Conservation (phyloP, 352 stramenopile genomes). For the Globisporangium nagaii region DNA sequence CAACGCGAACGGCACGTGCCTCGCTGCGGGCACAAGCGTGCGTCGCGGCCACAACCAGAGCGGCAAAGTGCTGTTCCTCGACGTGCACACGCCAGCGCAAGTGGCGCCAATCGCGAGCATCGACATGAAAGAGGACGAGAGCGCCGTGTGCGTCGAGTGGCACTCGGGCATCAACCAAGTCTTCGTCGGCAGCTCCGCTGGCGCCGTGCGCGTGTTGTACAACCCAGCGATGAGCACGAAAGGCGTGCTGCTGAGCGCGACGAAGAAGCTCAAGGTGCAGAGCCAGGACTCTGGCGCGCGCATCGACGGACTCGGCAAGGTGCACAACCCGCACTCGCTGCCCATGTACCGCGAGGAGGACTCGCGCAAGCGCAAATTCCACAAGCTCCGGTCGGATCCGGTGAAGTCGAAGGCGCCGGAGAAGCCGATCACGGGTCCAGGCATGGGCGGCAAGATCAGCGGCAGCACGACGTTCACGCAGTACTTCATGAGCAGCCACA, state of each 20-base stretch:
- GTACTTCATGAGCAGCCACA: constrained; percentile 85
- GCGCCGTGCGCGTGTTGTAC: constrained; percentile 66
- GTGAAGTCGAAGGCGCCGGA: constrained; percentile 72
- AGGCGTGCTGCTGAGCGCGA: constrained; percentile 75
- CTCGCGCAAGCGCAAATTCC: constrained; percentile 64
- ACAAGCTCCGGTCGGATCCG: constrained; percentile 60
- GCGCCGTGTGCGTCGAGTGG: constrained; percentile 80
- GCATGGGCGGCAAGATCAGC: constrained; percentile 74
- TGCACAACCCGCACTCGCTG: constrained; percentile 74
- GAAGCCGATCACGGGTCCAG: constrained; percentile 66
- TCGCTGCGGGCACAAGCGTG: constrained; percentile 69
- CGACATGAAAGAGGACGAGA: constrained; percentile 77
- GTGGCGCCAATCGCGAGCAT: constrained; percentile 49
- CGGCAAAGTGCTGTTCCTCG: constrained; percentile 66
- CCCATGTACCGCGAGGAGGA: constrained; percentile 79
- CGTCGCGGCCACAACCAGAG: constrained; percentile 45
- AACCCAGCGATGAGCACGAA: constrained; percentile 65
- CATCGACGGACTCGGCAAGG: constrained; percentile 61
- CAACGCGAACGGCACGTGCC: constrained; percentile 61
- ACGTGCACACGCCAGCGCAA: constrained; percentile 57
- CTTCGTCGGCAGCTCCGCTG: constrained; percentile 67
- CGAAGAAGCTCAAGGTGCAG: constrained; percentile 68
- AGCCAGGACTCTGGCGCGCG: constrained; percentile 51
- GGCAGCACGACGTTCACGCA: constrained; percentile 83
- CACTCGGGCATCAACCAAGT: constrained; percentile 80